Evolutionary conservation across 2,329 filamentous ascomycete species (phyloP).

Genomic region (Epichloe festucae): DNA sequence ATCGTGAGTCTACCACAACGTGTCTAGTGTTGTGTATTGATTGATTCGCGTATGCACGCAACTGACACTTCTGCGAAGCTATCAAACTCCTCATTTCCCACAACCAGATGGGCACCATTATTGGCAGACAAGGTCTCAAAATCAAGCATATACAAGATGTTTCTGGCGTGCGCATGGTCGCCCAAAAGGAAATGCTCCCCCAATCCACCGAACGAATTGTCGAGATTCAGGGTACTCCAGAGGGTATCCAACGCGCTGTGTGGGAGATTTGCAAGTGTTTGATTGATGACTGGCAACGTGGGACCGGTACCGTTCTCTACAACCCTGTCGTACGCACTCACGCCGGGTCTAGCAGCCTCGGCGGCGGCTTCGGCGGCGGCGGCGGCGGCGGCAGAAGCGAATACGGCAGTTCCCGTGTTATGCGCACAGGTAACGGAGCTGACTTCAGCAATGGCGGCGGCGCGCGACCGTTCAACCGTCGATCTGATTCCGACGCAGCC

Average conservation of each 20-base stretch:
- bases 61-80: constrained; percentile 38
- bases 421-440: constrained; percentile 91
- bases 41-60: background rate
- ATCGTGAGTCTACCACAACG: constrained; percentile 47
- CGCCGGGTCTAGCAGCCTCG: constrained; percentile 35
- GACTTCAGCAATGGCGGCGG: constrained; percentile 80
- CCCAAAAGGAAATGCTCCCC: constrained; percentile 98
- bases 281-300: constrained; percentile 94
- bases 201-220: constrained; percentile 98
- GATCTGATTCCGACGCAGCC: constrained; percentile 71
- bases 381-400: constrained; percentile 27
- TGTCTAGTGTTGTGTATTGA: background rate
- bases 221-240: constrained; percentile 87
- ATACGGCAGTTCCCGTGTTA: constrained; percentile 57
- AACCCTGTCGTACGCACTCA: constrained; percentile 89
- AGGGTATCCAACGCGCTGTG: constrained; percentile 87
- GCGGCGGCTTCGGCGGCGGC: constrained; percentile 18
- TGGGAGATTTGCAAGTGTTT: constrained; percentile 99
- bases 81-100: constrained; percentile 97
- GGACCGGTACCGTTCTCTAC: constrained; percentile 93
- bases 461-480: constrained; percentile 56
- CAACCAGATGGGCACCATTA: constrained; percentile 99
- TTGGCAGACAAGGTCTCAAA: constrained; percentile 89
- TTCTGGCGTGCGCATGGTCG: constrained; percentile 96
- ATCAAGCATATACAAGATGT: constrained; percentile 99